Base-by-base conservation (phyloP, 495 filamentous ascomycete species). In the Penicillium paradoxum region DNA sequence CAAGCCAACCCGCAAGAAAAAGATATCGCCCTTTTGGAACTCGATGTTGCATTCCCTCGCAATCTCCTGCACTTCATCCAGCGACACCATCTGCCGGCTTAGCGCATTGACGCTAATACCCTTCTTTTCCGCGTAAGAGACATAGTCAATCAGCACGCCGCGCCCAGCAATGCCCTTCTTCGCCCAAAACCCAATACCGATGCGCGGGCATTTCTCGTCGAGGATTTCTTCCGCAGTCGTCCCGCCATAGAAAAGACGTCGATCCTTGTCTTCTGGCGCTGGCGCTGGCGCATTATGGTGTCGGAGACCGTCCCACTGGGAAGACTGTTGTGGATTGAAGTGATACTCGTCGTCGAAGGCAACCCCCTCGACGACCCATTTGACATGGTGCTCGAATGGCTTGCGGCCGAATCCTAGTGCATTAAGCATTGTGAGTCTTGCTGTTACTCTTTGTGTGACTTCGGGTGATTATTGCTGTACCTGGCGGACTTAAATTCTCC, bases 301-400 rank as follows among this genome's bases (percentile, higher is more conserved):
- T 42, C 84, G 73, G n/a, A 90, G 75, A 17, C 85, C 83, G 59
- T 91, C 88, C 88, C 88, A 90, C 67, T 92, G 88, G 3, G 83
- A 86, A 22, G 81, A 80, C 57, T 81, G 79, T 61, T 91, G 87
- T 0, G 87, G 89, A 65, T 91, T 91, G 66, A 90, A 77, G 22
- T 79, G 76, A 53, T 88, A 84, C 51, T 86, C 75, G 55, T 89
- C 86, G 55, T 88, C 83, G 50, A 83, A 82, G 2, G 77, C 79
- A 10, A 75, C 38, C n/a, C 73, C 73, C 29, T 73, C 67, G 4
- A 54, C 54, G 3, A 83, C 70, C 53, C 67, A 68, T 65, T 82
- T 82, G 62, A 84, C 79, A 45, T 70, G 60, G 54, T 83, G 81
- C 42, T 79, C 71, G 58, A 84, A 84, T 36, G 66, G 59, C 49